phyloP scores from a whole-genome alignment of 805 yeast genomes.

The Metahyphopichia silvanorum region DNA sequence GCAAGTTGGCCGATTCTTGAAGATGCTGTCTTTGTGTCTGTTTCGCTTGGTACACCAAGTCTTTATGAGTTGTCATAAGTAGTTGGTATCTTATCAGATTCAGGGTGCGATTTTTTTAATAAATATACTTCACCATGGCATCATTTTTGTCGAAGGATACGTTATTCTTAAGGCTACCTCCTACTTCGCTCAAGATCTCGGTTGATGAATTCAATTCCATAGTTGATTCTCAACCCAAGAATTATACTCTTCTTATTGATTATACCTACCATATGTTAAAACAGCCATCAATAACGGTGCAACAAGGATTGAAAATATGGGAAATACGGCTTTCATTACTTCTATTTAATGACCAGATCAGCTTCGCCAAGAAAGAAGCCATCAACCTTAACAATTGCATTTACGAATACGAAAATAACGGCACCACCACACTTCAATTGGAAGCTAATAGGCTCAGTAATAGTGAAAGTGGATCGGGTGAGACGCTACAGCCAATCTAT shows the following conservation, averaged over 20 bases:
- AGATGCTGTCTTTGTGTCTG: slow-evolving; percentile 26
- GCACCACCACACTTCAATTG: slow-evolving; percentile 2
- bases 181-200: slow-evolving; percentile 2
- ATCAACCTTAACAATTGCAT: slow-evolving; percentile 32
- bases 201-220: slow-evolving; percentile 2
- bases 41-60: slow-evolving; percentile 32
- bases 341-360: slow-evolving; percentile 27
- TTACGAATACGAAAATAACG: slow-evolving; percentile 25
- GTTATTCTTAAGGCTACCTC: slow-evolving; percentile 14
- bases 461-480: slow-evolving; percentile 2
- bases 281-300: slow-evolving; percentile 3
- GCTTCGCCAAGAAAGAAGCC: slow-evolving; percentile 34
- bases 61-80: slow-evolving; percentile 17
- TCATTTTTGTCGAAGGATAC: slow-evolving; percentile 9
- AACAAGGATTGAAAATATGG: slow-evolving; percentile 26
- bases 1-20: slow-evolving; percentile 20
- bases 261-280: slow-evolving; percentile 12
- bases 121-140: too few relatives aligned
- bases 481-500: slow-evolving; percentile 15
- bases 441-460: slow-evolving; percentile 3
- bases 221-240: neutral
- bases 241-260: slow-evolving; percentile 9
- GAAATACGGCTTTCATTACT: slow-evolving; percentile 30
- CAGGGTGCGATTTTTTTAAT: too few relatives aligned
- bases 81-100: slow-evolving; percentile 2